A percentile compares a stretch with the other conserved stretches of the same genome.
phyloP scores from a whole-genome alignment of 2,329 filamentous ascomycete species.

The Ceratocystis cacaofunesta region DNA sequence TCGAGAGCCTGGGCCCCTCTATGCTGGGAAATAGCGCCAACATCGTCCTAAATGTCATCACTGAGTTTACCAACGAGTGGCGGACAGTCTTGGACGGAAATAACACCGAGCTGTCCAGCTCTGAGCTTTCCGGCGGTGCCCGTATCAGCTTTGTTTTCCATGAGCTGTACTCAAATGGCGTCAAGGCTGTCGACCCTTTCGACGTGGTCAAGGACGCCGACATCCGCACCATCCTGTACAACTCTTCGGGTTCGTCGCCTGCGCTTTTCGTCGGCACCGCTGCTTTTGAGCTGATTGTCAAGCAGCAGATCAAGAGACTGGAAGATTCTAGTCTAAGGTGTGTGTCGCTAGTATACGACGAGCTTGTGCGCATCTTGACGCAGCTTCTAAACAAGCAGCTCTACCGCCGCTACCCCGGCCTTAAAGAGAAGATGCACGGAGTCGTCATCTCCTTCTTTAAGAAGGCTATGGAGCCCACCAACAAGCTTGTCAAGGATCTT shows the following conservation, averaged over 20 bases:
- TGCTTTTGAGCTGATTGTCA: conserved; percentile 96
- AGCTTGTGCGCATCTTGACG: conserved; percentile 85
- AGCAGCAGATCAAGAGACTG: conserved; percentile 91
- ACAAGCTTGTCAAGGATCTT: conserved; percentile 87
- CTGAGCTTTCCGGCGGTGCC: conserved; percentile 87
- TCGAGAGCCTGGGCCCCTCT: conserved; percentile 73
- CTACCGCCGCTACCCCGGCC: conserved; percentile 79
- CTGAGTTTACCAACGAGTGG: conserved; percentile 96
- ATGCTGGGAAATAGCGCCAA: conserved; percentile 93
- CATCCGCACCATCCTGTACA: conserved; percentile 93
- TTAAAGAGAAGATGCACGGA: conserved; percentile 93
- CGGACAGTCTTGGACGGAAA: conserved; percentile 90
- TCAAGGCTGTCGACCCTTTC: conserved; percentile 96
- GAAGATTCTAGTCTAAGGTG: conserved; percentile 97
- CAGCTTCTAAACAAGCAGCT: conserved; percentile 78
- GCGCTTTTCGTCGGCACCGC: conserved; percentile 94
- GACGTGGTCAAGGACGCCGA: conserved; percentile 95
- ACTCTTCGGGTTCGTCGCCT: conserved; percentile 95
- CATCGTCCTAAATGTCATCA: conserved; percentile 96
- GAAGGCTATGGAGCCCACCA: conserved; percentile 94
- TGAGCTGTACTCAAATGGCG: conserved; percentile 90
- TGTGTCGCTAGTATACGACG: conserved; percentile 92
- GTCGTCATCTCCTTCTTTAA: conserved; percentile 95
- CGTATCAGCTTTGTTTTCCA: conserved; percentile 99
- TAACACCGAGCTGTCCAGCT: conserved; percentile 87